Evolutionary conservation across 2,329 filamentous ascomycete genomes (phyloP), one percentile per base, ranked within the genome.

Genomic region (Cytospora piceae): DNA sequence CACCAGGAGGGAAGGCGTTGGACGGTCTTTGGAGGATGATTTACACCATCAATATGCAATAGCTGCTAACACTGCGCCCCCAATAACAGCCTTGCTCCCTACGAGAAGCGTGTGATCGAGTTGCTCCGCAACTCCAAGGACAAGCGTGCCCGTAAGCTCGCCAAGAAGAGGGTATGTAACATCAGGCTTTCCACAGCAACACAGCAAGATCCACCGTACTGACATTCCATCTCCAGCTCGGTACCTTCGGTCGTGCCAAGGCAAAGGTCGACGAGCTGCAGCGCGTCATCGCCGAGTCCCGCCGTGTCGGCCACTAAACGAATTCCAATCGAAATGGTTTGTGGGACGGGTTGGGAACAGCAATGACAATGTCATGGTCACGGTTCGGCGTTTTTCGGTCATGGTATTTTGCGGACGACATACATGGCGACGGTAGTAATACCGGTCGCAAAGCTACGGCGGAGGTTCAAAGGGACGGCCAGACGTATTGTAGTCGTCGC

Each of bases 261-360:
- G 90, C 88, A 81, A 99, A 99, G 94, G 95, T 99, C 75, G 95
- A 99, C 81, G 94, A 98, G 86, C 93, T 99, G 85, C 92, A 93
- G 85, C 89, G 92, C 78, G 92, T 99, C 83, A 99, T 99, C 80
- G 93, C 94, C 77, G 95, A 98, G 87, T 90, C 94, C 80, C 94
- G 94, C 83, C 82, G 85, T 75, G 78, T 81, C 71, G 82, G 76
- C 74, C 85, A 87, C 82, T 87, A 87, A 87, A 79, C 69, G 62
- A 67, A 17, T 56, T 27, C 58, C 42, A 53, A 37, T 31, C 61
- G 61, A 64, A 27, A 63, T 34, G 24, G n/a, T 37, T 52, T 66
- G 31, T 29, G 31, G 49, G 61, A 59, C 42, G 54, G 57, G 46
- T 52, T 63, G 62, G 59, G 37, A 64, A 37, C 64, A 59, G 54